phyloP scores from a whole-genome alignment of 179 eudicot genomes.

The Silene noctiflora region DNA sequence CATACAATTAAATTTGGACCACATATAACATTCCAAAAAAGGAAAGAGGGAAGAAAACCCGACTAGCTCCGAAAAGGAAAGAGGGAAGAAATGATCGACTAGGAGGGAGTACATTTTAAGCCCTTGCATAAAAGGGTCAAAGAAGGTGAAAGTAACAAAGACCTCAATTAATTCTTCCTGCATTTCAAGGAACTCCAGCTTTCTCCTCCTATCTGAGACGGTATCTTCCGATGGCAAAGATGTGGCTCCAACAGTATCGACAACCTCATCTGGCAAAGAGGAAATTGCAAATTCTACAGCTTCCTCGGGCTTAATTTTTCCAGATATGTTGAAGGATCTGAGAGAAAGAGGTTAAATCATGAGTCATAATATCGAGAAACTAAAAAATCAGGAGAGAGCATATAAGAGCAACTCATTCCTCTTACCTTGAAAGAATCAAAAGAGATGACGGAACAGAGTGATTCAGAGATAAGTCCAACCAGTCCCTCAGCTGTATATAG shows the following conservation, averaged over 20 bases:
- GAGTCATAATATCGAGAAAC: conserved; percentile 1
- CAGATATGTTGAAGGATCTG: conserved; percentile 73
- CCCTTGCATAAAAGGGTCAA: not conserved
- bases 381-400: not conserved
- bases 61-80: too few relatives aligned
- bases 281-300: conserved; percentile 74
- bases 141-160: conserved; percentile 4
- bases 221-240: conserved; percentile 78
- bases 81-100: too few relatives aligned
- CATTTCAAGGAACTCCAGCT: conserved; percentile 83
- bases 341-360: conserved; percentile 13
- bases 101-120: not conserved
- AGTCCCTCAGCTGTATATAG: conserved; percentile 62
- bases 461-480: conserved; percentile 77
- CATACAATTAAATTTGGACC: too few relatives aligned
- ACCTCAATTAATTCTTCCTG: conserved; percentile 87
- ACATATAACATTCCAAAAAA: too few relatives aligned
- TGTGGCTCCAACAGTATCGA: conserved; percentile 69
- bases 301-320: conserved; percentile 67
- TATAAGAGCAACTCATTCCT: not conserved
- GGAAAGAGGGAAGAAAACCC: too few relatives aligned
- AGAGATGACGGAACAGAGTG: conserved; percentile 83
- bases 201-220: conserved; percentile 77
- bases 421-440: conserved; percentile 73
- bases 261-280: conserved; percentile 89